Evolutionary conservation across 345 rosid genomes (phyloP).

Genomic region (Pistacia integerrima): DNA sequence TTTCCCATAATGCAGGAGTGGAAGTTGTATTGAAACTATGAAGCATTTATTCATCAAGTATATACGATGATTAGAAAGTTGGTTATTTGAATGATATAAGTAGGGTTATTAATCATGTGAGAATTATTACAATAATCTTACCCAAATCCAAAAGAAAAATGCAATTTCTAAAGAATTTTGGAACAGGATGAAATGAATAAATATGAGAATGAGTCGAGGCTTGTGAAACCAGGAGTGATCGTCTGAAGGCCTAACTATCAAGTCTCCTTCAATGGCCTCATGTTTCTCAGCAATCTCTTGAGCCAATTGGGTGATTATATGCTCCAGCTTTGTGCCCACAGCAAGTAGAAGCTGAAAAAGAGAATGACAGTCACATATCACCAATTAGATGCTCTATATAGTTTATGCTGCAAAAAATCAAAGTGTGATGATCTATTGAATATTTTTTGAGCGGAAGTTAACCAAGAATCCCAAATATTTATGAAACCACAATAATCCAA

Average conservation of each 20-base stretch:
- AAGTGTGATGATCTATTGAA: no score
- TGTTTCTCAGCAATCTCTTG: conserved; percentile 19
- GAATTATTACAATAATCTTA: background rate
- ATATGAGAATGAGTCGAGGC: conserved; percentile 5
- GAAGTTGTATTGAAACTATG: conserved; percentile 5
- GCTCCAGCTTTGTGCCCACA: conserved; percentile 21
- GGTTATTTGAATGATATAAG: no score
- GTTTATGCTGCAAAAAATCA: no score
- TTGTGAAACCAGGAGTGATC: conserved; percentile 20
- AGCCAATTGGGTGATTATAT: conserved; percentile 17
- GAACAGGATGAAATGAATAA: conserved; percentile 16
- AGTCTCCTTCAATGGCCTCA: conserved; percentile 17
- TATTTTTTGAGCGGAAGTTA: no score
- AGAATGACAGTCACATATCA: background rate
- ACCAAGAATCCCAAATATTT: no score
- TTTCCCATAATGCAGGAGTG: conserved; percentile 21
- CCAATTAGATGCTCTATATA: background rate
- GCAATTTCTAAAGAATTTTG: conserved; percentile 21
- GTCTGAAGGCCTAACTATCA: conserved; percentile 18
- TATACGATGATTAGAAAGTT: no score
- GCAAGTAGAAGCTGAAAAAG: conserved; percentile 15
- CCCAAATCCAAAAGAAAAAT: conserved; percentile 25
- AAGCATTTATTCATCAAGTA: background rate
- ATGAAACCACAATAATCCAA: no score
- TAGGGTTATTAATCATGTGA: no score